These are phyloP conservation scores for Neoascochyta sp. DNA, from an alignment of 2,329 filamentous ascomycete species.

Conservation along the genomic window DNA sequence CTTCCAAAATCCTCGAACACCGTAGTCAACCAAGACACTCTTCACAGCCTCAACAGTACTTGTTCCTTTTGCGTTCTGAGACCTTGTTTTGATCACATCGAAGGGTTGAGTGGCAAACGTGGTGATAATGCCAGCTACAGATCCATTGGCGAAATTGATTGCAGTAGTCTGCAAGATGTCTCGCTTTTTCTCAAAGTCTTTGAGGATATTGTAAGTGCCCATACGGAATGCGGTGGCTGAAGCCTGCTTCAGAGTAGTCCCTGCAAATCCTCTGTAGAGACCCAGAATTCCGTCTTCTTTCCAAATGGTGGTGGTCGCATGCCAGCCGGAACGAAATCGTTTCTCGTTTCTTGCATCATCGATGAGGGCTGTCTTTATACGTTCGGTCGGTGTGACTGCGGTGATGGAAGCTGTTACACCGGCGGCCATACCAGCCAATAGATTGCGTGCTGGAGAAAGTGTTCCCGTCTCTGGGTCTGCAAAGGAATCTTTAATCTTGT, in stretches of 20 bases:
- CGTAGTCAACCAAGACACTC: conserved; percentile 55
- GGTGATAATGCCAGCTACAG: conserved; percentile 58
- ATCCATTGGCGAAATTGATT: conserved; percentile 61
- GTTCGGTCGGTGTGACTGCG: conserved; percentile 66
- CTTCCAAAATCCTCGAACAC: conserved; percentile 61
- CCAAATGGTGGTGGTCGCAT: conserved; percentile 51
- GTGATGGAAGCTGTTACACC: conserved; percentile 60
- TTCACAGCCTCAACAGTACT: conserved; percentile 56
- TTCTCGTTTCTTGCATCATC: conserved; percentile 55
- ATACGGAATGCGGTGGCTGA: conserved; percentile 60
- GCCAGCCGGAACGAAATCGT: conserved; percentile 49
- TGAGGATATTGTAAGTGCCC: conserved; percentile 61
- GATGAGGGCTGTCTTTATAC: conserved; percentile 65
- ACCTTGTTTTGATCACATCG: conserved; percentile 61
- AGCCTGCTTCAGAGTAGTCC: conserved; percentile 61
- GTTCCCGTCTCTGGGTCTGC: conserved; percentile 55
- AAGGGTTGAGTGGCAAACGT: conserved; percentile 60
- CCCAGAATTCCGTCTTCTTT: conserved; percentile 52
- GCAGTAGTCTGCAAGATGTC: conserved; percentile 50
- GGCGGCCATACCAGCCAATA: conserved; percentile 62
- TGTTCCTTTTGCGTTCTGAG: conserved; percentile 57
- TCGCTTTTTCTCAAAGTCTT: conserved; percentile 52
- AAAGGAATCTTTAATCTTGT: conserved; percentile 59
- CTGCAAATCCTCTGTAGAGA: conserved; percentile 57
- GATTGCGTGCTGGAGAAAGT: conserved; percentile 53